A percentile compares a stretch with the other conserved stretches of the same genome.
Conservation (phyloP, 163 green algal genomes). For the Scenedesmus sp. region DNA sequence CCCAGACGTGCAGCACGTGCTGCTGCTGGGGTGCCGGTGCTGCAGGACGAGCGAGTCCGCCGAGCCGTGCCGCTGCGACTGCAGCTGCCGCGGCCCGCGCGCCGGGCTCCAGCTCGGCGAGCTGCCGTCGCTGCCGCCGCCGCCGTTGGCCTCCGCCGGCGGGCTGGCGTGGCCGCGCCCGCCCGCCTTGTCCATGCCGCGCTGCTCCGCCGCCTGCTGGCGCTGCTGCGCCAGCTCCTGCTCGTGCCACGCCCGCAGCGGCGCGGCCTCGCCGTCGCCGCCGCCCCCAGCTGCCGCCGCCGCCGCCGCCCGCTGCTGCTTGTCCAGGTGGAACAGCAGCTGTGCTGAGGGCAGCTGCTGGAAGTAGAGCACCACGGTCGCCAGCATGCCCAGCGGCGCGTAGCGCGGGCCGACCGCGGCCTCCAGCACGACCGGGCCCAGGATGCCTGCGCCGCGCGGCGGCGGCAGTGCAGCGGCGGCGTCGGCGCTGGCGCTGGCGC, state of each 20-base stretch:
- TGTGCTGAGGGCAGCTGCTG: slow-evolving; percentile 53
- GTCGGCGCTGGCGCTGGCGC: background rate
- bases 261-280: background rate
- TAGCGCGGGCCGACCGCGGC: slow-evolving; percentile 48
- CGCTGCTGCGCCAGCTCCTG: background rate
- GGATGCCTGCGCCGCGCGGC: slow-evolving; percentile 49
- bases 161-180: no score
- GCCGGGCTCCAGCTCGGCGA: background rate
- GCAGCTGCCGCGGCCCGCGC: background rate
- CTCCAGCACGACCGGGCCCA: slow-evolving; percentile 58
- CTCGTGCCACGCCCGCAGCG: background rate
- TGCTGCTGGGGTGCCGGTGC: slow-evolving; percentile 4
- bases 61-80: background rate
- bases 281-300: background rate
- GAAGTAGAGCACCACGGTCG: slow-evolving; percentile 57
- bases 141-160: background rate
- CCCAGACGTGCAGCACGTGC: slow-evolving; percentile 6
- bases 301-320: background rate
- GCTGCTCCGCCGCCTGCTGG: background rate
- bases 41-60: background rate
- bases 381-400: slow-evolving; percentile 53
- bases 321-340: slow-evolving; percentile 46
- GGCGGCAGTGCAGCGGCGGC: slow-evolving; percentile 17
- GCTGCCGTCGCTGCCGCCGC: slow-evolving; percentile 5
- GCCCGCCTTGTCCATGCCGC: background rate